Evolutionary conservation across 2,329 filamentous ascomycete species (phyloP), one percentile per base, ranked within the genome.

Genomic region (Colletotrichum sp.): DNA sequence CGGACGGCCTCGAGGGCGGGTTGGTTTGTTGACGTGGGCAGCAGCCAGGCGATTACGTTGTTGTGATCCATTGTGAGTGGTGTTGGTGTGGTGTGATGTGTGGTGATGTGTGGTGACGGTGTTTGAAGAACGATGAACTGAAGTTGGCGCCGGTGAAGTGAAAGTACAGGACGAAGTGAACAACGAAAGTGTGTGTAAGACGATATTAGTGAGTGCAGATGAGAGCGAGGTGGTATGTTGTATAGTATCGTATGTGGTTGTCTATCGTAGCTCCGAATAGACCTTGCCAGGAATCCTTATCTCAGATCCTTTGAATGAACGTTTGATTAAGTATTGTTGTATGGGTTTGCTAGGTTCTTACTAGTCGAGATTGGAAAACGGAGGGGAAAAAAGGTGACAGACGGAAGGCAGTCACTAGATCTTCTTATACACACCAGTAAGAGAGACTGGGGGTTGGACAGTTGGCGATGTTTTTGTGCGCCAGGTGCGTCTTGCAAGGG

Each of bases 41-140:
- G 66, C 18, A 78, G 67, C 77, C 77, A 78, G 28, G 75, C 77
- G 66, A 78, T 78, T 59, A 74, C 69, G 77, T 72, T 77, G 57
- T 72, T 32, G 30, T 66, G 60, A 32, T 76, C 71, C 74, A 76
- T 76, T 30, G 28, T 59, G 16, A 13, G 14, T 21, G 12, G 43
- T 52, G 43, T 0, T 52, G 43, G 43, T 52, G n/a, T 34, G 28
- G 16, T 67, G 26, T 32, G 43, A 48, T 76, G 64, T 71, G 61
- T 30, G 10, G 36, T 59, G 32, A 9, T 73, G 64, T 71, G 61
- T 30, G 10, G 36, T 59, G 32, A 9, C 69, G 24, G 39, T 30
- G n/a, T 32, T 34, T 18, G 21, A 36, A 60, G 4, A 16, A 32
- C 12, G 39, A 7, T 21, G 28, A 43, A 43, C 8, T 43, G 39